Percentiles rank a stretch among this genome's conserved stretches.
phyloP scores from a whole-genome alignment of 306 rosid species.

The Citrullus amarus region DNA sequence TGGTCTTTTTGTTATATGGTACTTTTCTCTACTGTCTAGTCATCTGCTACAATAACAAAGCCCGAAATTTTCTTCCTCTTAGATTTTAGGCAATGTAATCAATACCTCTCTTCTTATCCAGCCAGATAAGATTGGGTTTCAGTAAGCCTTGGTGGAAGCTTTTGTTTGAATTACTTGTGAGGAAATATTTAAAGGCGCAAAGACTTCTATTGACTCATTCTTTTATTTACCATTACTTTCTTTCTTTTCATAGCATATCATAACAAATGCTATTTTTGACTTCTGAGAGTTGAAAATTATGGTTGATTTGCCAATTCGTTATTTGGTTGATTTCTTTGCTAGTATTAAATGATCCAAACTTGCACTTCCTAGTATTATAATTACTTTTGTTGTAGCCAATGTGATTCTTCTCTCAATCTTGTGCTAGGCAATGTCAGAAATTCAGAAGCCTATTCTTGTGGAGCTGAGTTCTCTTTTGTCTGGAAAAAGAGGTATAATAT shows the following conservation, averaged over 20 bases:
- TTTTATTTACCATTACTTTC: not conserved
- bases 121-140: not conserved
- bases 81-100: not conserved
- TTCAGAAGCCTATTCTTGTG: conserved; percentile 53
- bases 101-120: not conserved
- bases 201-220: not conserved
- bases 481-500: conserved; percentile 65
- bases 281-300: not conserved
- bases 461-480: conserved; percentile 35
- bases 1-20: not conserved
- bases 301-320: not conserved
- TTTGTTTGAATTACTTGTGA: not conserved
- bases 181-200: not conserved
- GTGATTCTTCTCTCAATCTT: conserved; percentile 9
- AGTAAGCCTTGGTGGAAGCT: not conserved
- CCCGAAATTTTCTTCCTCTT: not conserved
- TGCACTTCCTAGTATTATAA: not conserved
- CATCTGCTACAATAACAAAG: not conserved
- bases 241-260: not conserved
- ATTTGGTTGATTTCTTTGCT: not conserved
- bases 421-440: conserved; percentile 68
- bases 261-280: not conserved
- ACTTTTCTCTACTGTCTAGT: not conserved
- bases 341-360: not conserved
- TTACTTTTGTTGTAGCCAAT: not conserved